Base-by-base conservation (phyloP, 768 basidiomycete species). In the Lepiota brunneoincarnata region DNA sequence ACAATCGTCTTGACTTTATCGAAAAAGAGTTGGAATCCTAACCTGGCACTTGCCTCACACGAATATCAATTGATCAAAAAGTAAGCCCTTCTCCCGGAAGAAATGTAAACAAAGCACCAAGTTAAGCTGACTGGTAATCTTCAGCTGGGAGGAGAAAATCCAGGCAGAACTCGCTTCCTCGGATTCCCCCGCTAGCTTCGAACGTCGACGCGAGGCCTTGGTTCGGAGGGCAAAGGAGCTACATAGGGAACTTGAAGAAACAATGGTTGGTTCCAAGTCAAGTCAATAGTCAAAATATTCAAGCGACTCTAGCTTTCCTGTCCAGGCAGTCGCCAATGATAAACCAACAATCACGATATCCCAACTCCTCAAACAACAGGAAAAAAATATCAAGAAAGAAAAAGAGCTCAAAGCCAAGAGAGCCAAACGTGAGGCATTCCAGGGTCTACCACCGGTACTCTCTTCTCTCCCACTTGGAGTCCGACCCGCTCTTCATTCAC, bases 381-480 rank as follows among this genome's bases (percentile, higher is more conserved):
- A 73, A 42, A 66, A 59, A 34, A 75, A 77, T 49, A 64, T 65
- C 21, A 55, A 60, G 15, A 65, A 63, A 38, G 73, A 74, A 49
- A 65, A 72, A n/a, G 65, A 68, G 11, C 60, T 81, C 18, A 75
- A 71, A 57, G 62, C 67, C 23, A 81, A 80, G 56, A 65, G 72
- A 24, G 71, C 72, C 2, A 77, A 73, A 58, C 59, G 80, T 23
- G 69, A 71, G 51, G 72, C 76, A 4, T 81, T 79, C 60, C 74
- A 74, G 57, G 79, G 78, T 0, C 64, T 82, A 10, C 79, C 80
- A 15, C 78, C 80, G 1, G 80, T 80, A 62, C 18, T 67, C 11
- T 24, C 55, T 38, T 17, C 9, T 6, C 58, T 0, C 11, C 20
- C 21, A 23, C n/a, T 41, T 31, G 40, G 7, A 6, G 18, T n/a